Conservation (phyloP, 768 basidiomycete genomes). For the Tricholoma hemisulphureum region DNA sequence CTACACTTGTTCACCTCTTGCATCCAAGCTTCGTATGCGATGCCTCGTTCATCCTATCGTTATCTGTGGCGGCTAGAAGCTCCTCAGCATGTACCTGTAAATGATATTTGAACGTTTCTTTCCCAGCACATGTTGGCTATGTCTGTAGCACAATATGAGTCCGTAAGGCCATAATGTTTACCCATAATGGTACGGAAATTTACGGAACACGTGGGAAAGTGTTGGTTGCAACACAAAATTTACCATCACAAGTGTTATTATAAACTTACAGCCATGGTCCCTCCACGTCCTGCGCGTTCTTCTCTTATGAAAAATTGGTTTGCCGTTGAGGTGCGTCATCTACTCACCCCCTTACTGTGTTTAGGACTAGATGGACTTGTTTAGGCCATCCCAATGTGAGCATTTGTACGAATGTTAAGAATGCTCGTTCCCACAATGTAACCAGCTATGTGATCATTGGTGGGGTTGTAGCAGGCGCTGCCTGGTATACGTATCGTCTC, state of each 20-base stretch:
- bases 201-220: constrained; percentile 35
- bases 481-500: constrained; percentile 67
- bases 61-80: constrained; percentile 32
- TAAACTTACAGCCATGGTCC: constrained; percentile 7
- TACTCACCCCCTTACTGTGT: constrained; percentile 5
- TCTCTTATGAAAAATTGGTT: constrained; percentile 65
- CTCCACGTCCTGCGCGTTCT: constrained; percentile 24
- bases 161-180: too few relatives aligned
- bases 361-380: constrained; percentile 9
- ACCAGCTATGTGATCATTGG: constrained; percentile 51
- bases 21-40: constrained; percentile 15
- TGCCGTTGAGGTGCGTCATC: constrained; percentile 60
- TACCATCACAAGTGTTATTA: background rate
- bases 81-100: constrained; percentile 30
- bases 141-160: too few relatives aligned
- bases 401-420: constrained; percentile 5
- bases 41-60: constrained; percentile 18
- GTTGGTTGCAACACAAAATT: constrained; percentile 7
- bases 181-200: constrained; percentile 32
- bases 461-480: constrained; percentile 53
- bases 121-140: constrained; percentile 8
- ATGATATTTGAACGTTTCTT: constrained; percentile 16
- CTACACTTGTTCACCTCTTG: background rate
- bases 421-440: constrained; percentile 4
- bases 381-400: constrained; percentile 56